Base-by-base conservation (phyloP, 352 stramenopile species). In the Globisporangium spinosum region DNA sequence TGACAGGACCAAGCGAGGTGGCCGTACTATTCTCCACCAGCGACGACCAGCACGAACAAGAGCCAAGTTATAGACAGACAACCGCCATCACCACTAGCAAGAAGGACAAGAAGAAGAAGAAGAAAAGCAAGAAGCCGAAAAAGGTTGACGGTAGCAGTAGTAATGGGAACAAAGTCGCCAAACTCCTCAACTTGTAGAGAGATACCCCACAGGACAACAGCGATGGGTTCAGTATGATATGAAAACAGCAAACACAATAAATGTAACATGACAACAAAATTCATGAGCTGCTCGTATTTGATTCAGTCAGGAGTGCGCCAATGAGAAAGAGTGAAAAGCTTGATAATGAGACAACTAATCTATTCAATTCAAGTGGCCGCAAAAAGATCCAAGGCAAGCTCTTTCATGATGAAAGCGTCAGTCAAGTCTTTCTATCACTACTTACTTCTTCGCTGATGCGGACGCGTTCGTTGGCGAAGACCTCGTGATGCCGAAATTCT, bases 71-170 rank as follows among this genome's bases (percentile, higher is more conserved):
- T n/a, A 51, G 17, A 12, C 43, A 22, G 5, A 23, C 1, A 10
- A 23, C 17, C 4, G 43, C 17, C 43, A 23, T 23, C 43, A 8
- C 8, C 43, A 10, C 43, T 3, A 23, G 43, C 43, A 23, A 23
- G 43, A 51, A 51, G 43, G 40, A 49, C 40, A 51, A 45, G 29
- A 34, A 45, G 29, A 45, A 45, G 29, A 45, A 47, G 56, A 61
- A 61, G 56, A 61, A 61, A 22, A 61, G 22, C 27, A 61, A 61
- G 13, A 61, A 61, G 56, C 10, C 29, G 17, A 45, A 43, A 61
- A 56, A 56, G 49, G 43, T 51, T 51, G 43, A 2, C 15, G 6
- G 43, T 9, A 51, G 17, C 17, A 51, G 43, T n/a, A 49, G 40
- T 49, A 22, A 20, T 22, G 43, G 43, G 17, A 51, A 51, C 43